Evolutionary conservation across 2,329 filamentous ascomycete species (phyloP), one percentile per base, ranked within the genome.

Genomic region (Beauveria medogensis): DNA sequence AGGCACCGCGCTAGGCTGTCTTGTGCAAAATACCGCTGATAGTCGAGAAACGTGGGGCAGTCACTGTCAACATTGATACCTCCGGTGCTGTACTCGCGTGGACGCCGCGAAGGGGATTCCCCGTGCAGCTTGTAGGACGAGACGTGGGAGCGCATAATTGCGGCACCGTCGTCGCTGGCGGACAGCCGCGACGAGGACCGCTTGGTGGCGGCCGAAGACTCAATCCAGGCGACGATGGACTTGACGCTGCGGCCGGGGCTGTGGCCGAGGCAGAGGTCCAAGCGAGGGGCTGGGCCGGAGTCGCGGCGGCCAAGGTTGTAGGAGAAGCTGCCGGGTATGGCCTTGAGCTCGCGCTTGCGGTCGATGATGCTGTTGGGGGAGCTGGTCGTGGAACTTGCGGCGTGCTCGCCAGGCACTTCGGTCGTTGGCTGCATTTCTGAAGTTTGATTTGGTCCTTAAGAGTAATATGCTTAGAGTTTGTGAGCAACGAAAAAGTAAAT

Each of bases 181-280:
- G 54, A 22, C 10, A 16, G 24, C 18, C 20, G 34, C n/a, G 30
- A 18, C 5, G 46, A 52, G 56, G 14, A 30, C 9, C 26, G 54
- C 54, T 28, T 24, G 30, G 24, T 56, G 50, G 30, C 28, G 20
- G 53, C 34, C 28, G 64, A 65, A 5, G 66, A 65, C 59, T 72
- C 71, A 22, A 72, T 64, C 69, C 69, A 71, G n/a, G 67, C 68
- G 51, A 72, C 67, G 50, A 72, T 71, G 56, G 69, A 68, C 53
- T 67, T 68, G 60, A 72, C 70, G 28, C 68, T 70, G 51, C 68
- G 67, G 60, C 60, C 60, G 44, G 58, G 54, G 26, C 28, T 46
- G 24, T 20, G 56, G 53, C 44, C 48, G 50, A 24, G 20, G 7
- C 53, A 7, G 1, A 41, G 34, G 22, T 57, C 47, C 12, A 58